These are phyloP conservation scores for Candida piceae DNA, from an alignment of 805 yeast species.

Conservation along the genomic window DNA sequence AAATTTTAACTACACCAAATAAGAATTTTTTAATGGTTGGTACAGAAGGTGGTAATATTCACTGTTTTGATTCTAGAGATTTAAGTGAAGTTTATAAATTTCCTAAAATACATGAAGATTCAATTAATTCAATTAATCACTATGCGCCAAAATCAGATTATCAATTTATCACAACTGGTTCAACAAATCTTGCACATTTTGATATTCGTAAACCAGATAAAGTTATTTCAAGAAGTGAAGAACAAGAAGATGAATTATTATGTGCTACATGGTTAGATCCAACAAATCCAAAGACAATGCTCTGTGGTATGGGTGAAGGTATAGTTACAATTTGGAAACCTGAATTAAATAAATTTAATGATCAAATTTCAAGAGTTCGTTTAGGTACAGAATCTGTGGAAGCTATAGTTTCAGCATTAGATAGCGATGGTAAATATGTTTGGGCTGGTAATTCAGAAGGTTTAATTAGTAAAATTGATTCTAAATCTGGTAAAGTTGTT, in stretches of 20 bases:
- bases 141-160: conserved; percentile 69
- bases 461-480: conserved; percentile 59
- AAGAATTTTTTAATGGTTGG: conserved; percentile 51
- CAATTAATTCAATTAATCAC: conserved; percentile 68
- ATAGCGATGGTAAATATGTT: conserved; percentile 47
- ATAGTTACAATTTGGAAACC: conserved; percentile 83
- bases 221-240: conserved; percentile 63
- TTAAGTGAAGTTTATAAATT: conserved; percentile 44
- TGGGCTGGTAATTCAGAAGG: conserved; percentile 86
- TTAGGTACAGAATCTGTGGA: conserved; percentile 65
- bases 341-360: conserved; percentile 59
- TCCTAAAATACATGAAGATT: conserved; percentile 62
- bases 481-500: conserved; percentile 54
- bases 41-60: conserved; percentile 66
- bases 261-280: conserved; percentile 66
- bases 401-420: conserved; percentile 54
- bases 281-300: conserved; percentile 41
- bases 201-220: conserved; percentile 64
- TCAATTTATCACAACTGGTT: conserved; percentile 75
- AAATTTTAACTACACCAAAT: conserved; percentile 39
- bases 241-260: conserved; percentile 90
- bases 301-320: conserved; percentile 91
- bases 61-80: conserved; percentile 55
- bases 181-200: conserved; percentile 72
- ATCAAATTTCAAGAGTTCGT: conserved; percentile 75